phyloP scores from a whole-genome alignment of 1,284 basidiomycete species.

The Papiliotrema fonsecae region DNA sequence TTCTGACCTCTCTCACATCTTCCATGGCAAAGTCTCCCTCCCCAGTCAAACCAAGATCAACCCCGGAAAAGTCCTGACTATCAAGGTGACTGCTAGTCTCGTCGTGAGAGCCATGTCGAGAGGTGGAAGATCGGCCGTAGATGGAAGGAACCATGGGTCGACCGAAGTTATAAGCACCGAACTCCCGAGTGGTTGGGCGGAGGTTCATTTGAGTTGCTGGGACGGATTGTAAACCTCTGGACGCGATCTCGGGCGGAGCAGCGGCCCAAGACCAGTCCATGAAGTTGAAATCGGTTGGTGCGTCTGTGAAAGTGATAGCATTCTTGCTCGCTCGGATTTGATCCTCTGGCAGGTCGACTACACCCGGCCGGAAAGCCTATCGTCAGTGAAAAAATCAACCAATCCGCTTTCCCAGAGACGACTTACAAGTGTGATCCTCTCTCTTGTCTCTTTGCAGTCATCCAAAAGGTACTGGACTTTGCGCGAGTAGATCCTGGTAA shows the following conservation, averaged over 20 bases:
- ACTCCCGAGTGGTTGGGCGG: constrained; percentile 28
- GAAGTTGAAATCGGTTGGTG: constrained; percentile 34
- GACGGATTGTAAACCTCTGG: constrained; percentile 14
- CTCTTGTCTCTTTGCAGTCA: constrained; percentile 92
- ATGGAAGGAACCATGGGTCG: constrained; percentile 47
- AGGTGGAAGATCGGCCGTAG: constrained; percentile 36
- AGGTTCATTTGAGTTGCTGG: constrained; percentile 23
- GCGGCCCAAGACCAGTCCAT: constrained; percentile 40
- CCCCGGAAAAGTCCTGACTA: constrained; percentile 65
- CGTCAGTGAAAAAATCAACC: neutral
- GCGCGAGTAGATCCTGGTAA: constrained; percentile 93
- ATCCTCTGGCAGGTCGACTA: constrained; percentile 91
- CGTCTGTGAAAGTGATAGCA: constrained; percentile 48
- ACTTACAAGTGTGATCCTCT: constrained; percentile 88
- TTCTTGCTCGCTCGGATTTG: constrained; percentile 81
- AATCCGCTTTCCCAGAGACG: neutral
- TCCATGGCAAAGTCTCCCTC: constrained; percentile 51
- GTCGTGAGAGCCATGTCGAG: constrained; percentile 36
- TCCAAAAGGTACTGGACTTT: constrained; percentile 97
- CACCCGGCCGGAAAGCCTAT: constrained; percentile 84
- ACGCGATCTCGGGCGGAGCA: constrained; percentile 10
- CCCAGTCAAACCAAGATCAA: constrained; percentile 43
- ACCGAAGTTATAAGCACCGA: constrained; percentile 45
- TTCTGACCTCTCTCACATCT: constrained; percentile 26
- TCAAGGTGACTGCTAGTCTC: constrained; percentile 59